These are phyloP conservation scores for Arabidopsis arenosa DNA, from an alignment of 345 rosid species.

Conservation along the genomic window DNA sequence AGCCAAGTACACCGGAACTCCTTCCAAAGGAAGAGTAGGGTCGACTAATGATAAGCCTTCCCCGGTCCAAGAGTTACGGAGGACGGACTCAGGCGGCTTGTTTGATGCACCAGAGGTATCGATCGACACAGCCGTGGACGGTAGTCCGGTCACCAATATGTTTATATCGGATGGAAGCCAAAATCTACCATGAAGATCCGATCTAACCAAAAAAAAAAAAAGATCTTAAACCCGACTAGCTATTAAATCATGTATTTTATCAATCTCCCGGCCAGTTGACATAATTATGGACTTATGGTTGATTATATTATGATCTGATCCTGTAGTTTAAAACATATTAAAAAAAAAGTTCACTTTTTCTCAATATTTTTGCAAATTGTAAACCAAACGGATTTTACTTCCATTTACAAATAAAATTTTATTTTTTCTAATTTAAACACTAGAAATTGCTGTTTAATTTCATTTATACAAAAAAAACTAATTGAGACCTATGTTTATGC, in stretches of 20 bases:
- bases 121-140: background rate
- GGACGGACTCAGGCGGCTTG: conserved; percentile 32
- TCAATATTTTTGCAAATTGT: too few relatives aligned
- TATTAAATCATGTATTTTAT: too few relatives aligned
- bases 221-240: background rate
- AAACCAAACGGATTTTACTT: too few relatives aligned
- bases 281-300: background rate
- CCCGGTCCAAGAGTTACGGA: conserved; percentile 16
- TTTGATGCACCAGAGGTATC: conserved; percentile 40
- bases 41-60: background rate
- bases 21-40: conserved; percentile 14
- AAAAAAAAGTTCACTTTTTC: too few relatives aligned
- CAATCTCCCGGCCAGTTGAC: too few relatives aligned
- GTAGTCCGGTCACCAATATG: background rate
- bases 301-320: too few relatives aligned
- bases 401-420: too few relatives aligned
- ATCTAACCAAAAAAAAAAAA: conserved; percentile 31
- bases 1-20: conserved; percentile 38
- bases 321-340: too few relatives aligned
- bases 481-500: too few relatives aligned
- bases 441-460: too few relatives aligned
- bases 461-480: too few relatives aligned
- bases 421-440: background rate
- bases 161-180: background rate
- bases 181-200: conserved; percentile 37